These are phyloP conservation scores for Polyporus tsugae DNA, from an alignment of 1,284 basidiomycete genomes.

Conservation along the genomic window DNA sequence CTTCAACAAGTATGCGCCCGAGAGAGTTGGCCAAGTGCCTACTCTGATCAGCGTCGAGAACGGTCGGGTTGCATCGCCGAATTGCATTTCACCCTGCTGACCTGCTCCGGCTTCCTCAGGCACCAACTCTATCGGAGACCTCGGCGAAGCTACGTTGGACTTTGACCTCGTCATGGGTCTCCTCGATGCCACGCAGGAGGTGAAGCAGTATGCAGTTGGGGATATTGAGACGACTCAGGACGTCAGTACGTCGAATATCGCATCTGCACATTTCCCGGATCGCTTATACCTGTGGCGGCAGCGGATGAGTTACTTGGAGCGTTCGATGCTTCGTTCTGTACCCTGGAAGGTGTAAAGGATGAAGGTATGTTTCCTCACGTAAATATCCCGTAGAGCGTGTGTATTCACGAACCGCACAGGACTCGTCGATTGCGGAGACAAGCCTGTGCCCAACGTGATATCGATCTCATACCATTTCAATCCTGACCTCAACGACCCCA, in stretches of 20 bases:
- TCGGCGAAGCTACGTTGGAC: conserved; percentile 58
- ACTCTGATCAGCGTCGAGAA: conserved; percentile 48
- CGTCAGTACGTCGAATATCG: not conserved
- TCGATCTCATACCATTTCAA: conserved; percentile 47
- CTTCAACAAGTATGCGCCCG: conserved; percentile 44
- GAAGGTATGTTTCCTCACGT: conserved; percentile 41
- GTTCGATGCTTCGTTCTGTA: conserved; percentile 13
- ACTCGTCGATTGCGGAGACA: conserved; percentile 49
- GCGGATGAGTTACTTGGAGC: conserved; percentile 20
- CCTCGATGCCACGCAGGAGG: conserved; percentile 34
- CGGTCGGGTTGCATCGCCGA: conserved; percentile 39
- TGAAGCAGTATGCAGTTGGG: not conserved
- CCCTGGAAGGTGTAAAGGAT: conserved; percentile 38
- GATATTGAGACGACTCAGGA: not conserved
- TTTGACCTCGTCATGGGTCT: conserved; percentile 57
- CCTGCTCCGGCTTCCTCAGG: not conserved
- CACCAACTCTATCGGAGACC: conserved; percentile 48
- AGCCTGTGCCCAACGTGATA: conserved; percentile 45
- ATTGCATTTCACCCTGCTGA: not conserved
- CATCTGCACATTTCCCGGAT: not conserved
- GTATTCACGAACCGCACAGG: conserved; percentile 41
- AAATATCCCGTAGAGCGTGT: conserved; percentile 26
- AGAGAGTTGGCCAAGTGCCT: conserved; percentile 41
- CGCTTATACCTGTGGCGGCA: not conserved
- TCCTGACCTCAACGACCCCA: conserved; percentile 43